Evolutionary conservation across 495 filamentous ascomycete genomes (phyloP), one percentile per base, ranked within the genome.

Genomic region (Talaromyces borbonicus): DNA sequence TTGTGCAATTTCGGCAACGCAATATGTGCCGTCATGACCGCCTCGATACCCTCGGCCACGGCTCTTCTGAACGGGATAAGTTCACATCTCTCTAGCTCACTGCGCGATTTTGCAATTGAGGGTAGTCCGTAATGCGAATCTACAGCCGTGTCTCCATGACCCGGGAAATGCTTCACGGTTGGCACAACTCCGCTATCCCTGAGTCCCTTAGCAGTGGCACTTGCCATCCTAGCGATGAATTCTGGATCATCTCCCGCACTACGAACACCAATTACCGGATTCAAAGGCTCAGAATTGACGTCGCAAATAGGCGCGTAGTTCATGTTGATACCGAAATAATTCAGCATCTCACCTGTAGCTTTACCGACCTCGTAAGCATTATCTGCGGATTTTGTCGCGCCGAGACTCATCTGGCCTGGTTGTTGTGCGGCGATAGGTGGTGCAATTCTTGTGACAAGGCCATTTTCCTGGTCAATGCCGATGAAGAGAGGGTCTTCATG

Each of bases 381-480:
- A 5, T 61, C 56, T n/a, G 61, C 59, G 16, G 62, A 60, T 38
- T 62, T 49, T 7, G 66, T 68, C 20, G 65, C 65, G 1, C 65
- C 66, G 7, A 69, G 48, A 14, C 65, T 63, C 66, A 69, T 69
- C 4, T 60, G 57, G 6, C 66, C 66, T 8, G 66, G 60, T 18
- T 66, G 47, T 31, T 72, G 71, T 3, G 63, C 49, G 27, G 62
- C 67, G 22, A 70, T 60, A 11, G 69, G 69, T 7, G 67, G 62
- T 19, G 59, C 61, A 22, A 74, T 69, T 5, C 69, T 52, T 33
- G 66, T 67, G 26, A 70, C 65, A 11, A 66, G 31, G 1, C 67
- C 67, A 57, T 68, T 70, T 30, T 70, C 67, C 32, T 70, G 67
- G 38, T 70, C 67, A 25, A 68, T 66, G 4, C 63, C 67, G 31